Evolutionary conservation across 2,329 filamentous ascomycete species (phyloP), one percentile per base, ranked within the genome.

Genomic region (Aspergillus awamori): DNA sequence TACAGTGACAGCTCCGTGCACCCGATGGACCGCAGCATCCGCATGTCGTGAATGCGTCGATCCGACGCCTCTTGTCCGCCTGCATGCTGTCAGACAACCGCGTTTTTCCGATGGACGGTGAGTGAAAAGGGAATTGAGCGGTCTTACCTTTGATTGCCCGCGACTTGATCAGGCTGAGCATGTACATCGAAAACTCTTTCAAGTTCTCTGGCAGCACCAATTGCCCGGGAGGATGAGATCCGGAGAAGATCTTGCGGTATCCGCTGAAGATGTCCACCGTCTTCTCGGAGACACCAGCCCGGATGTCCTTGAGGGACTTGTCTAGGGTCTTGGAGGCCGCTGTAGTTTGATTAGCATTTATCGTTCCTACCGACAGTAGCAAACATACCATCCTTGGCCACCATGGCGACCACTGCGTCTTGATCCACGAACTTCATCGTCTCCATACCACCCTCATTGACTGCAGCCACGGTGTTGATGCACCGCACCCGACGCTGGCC

Each of bases 151-250:
- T 98, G 81, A 98, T 93, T 2, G 94, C 93, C 60, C 95, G 88
- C 59, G 87, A 93, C 77, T 99, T 99, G 74, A 96, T 80, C 65
- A 98, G 81, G 52, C 91, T 89, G 8, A 99, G 87, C 79, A 96
- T 91, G 77, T 95, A 98, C 93, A 99, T 98, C 71, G 90, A 88
- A 70, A 97, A 93, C 74, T 99, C 95, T 75, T 98, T 98, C 30
- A 99, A 85, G 67, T 94, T 91, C 79, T 99, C 95, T 0, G 95
- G 95, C 78, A 99, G 87, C 30, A 99, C 93, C 30, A 99, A 86
- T 77, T 99, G 93, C 5, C 93, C 92, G 1, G 93, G 91, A 8
- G 95, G 94, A 71, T 96, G 92, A 2, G 88, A 86, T 60, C 91
- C 91, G 2, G 92, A 90, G 69, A 95, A 95, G 77, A 97, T 90